A percentile compares a stretch with the other conserved stretches of the same genome.
These are phyloP conservation scores for Colletotrichum sp. DNA, from an alignment of 2,329 filamentous ascomycete genomes.

Conservation along the genomic window DNA sequence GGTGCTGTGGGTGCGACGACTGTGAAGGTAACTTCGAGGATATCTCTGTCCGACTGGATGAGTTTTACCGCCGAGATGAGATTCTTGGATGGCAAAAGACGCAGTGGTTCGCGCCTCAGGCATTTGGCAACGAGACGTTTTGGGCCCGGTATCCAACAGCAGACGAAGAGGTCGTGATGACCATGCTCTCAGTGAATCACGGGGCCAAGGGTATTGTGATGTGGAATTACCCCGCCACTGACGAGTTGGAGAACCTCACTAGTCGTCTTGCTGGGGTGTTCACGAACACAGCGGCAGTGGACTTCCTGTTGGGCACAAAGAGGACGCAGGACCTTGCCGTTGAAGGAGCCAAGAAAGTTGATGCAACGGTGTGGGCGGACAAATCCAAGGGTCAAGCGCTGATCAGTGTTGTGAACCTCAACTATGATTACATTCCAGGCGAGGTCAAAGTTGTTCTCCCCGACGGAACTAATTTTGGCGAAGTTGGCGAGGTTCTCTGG, in stretches of 20 bases:
- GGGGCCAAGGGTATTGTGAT: constrained; percentile 47
- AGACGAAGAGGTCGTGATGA: constrained; percentile 50
- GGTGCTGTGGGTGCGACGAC: constrained; percentile 68
- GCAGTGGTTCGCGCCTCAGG: constrained; percentile 50
- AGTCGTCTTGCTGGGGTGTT: constrained; percentile 44
- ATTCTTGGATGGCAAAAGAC: constrained; percentile 50
- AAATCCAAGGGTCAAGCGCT: not conserved
- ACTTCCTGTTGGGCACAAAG: constrained; percentile 30
- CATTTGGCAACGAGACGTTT: constrained; percentile 52
- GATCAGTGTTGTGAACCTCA: constrained; percentile 8
- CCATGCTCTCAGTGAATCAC: constrained; percentile 48
- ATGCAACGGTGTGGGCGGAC: constrained; percentile 8
- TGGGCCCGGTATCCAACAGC: constrained; percentile 50
- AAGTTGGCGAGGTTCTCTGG: not conserved
- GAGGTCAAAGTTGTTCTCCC: constrained; percentile 1
- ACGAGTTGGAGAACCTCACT: constrained; percentile 39
- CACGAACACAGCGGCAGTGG: constrained; percentile 37
- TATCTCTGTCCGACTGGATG: constrained; percentile 47
- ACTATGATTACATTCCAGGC: not conserved
- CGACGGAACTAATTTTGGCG: not conserved
- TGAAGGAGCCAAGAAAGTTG: constrained; percentile 3
- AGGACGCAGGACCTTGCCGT: constrained; percentile 1
- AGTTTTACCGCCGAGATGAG: constrained; percentile 38
- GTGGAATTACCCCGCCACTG: constrained; percentile 50
- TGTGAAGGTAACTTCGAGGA: constrained; percentile 60